Percentiles rank a stretch among this genome's conserved stretches.
phyloP scores from a whole-genome alignment of 208 protist species.

The Crithidia expoeki region DNA sequence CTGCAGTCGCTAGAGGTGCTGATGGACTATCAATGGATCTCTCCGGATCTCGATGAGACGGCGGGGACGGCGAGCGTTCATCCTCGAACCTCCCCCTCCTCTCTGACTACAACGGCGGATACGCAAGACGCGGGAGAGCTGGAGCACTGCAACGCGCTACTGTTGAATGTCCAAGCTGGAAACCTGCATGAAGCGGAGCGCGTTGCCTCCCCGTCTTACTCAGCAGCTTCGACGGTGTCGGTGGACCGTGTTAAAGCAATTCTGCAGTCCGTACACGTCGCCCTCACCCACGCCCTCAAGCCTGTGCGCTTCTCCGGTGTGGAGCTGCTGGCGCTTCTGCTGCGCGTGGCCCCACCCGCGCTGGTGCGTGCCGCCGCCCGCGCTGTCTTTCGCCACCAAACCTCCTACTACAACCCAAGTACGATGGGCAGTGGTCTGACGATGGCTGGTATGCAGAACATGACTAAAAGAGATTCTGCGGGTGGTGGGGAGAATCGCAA shows the following conservation, averaged over 20 bases:
- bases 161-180: constrained; percentile 1
- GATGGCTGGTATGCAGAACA: constrained; percentile 11
- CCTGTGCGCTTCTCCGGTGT: constrained; percentile 60
- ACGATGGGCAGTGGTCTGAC: constrained; percentile 12
- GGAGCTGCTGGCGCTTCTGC: constrained; percentile 56
- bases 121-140: constrained; percentile 26
- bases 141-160: constrained; percentile 20
- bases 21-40: constrained; percentile 40
- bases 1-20: constrained; percentile 46
- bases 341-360: constrained; percentile 30
- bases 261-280: constrained; percentile 59
- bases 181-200: neutral
- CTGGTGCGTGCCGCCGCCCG: constrained; percentile 29
- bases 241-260: constrained; percentile 46
- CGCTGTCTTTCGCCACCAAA: constrained; percentile 38
- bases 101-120: neutral
- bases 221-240: constrained; percentile 11
- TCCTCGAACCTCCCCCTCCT: neutral
- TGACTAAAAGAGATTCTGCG: too few species aligned
- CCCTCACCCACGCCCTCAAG: constrained; percentile 73
- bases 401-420: constrained; percentile 22
- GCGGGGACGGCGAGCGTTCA: too few species aligned
- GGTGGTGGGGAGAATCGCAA: neutral
- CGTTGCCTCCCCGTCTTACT: neutral
- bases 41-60: neutral